A percentile compares a stretch with the other conserved stretches of the same genome.
Evolutionary conservation across 2,329 filamentous ascomycete species (phyloP).

Genomic region (Diaporthe destruens): DNA sequence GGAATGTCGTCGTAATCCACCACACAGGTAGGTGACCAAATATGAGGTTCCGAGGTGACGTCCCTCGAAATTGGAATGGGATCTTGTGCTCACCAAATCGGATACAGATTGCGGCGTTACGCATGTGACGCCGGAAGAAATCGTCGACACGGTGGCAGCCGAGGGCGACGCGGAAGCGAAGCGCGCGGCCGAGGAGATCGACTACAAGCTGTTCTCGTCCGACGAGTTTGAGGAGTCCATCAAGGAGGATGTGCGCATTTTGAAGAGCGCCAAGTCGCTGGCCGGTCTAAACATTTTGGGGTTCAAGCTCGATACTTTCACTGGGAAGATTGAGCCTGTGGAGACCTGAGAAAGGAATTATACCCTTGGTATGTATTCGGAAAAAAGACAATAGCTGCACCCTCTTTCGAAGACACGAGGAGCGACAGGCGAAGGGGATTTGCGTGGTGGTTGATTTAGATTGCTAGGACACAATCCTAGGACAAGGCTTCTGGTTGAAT

Average conservation of each 20-base stretch:
- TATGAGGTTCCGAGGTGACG: neutral
- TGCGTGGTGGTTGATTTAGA: neutral
- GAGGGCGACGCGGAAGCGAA: slow-evolving; percentile 2
- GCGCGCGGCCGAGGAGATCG: slow-evolving; percentile 25
- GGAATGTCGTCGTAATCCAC: slow-evolving; percentile 27
- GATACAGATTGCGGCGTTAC: slow-evolving; percentile 34
- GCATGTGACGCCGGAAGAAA: slow-evolving; percentile 15
- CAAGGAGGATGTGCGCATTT: slow-evolving; percentile 33
- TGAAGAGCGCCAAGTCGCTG: slow-evolving; percentile 21
- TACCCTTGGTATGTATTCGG: neutral
- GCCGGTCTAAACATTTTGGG: slow-evolving; percentile 33
- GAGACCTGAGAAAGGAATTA: slow-evolving; percentile 4
- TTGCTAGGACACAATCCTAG: neutral
- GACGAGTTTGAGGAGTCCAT: slow-evolving; percentile 31
- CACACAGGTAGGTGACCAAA: slow-evolving; percentile 27
- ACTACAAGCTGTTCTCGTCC: slow-evolving; percentile 26
- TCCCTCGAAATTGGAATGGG: too few species aligned
- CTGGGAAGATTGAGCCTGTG: slow-evolving; percentile 35
- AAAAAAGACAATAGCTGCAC: neutral
- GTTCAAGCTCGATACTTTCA: slow-evolving; percentile 38
- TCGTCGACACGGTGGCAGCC: slow-evolving; percentile 7
- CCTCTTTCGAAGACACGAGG: neutral
- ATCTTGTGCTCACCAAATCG: neutral
- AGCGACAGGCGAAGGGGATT: neutral
- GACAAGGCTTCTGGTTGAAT: neutral